Evolutionary conservation across 306 rosid genomes (phyloP).

Genomic region (Dalbergia oliveri): DNA sequence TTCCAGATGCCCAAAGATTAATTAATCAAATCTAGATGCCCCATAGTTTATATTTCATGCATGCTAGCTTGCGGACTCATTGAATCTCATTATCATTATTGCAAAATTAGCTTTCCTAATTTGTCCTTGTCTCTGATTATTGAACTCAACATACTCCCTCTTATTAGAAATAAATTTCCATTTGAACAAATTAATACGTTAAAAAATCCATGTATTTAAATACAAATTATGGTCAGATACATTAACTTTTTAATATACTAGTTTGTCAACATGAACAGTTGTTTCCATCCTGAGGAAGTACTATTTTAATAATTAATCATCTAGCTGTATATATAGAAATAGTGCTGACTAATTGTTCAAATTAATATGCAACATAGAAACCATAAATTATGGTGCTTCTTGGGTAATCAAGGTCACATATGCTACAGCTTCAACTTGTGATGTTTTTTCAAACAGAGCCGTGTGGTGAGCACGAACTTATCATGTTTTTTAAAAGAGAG

Average conservation of each 20-base stretch:
- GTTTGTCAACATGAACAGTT: too few species aligned
- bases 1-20: not conserved
- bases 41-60: not conserved
- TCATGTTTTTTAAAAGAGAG: not conserved
- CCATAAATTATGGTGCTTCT: not conserved
- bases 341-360: constrained; percentile 1
- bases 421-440: not conserved
- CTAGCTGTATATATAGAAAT: not conserved
- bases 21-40: not conserved
- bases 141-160: not conserved
- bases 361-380: not conserved
- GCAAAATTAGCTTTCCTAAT: not conserved
- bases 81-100: constrained; percentile 8
- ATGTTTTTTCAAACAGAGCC: not conserved
- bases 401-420: constrained; percentile 1
- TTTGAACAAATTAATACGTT: too few species aligned
- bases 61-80: not conserved
- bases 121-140: not conserved
- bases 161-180: too few species aligned
- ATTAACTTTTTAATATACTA: too few species aligned
- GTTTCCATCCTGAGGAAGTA: not conserved
- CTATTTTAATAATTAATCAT: not conserved
- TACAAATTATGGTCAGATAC: too few species aligned
- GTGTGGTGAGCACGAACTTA: not conserved
- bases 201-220: too few species aligned